A percentile compares a stretch with the other conserved stretches of the same genome.
Evolutionary conservation across 768 basidiomycete species (phyloP).

Genomic region (Tylopilus balloui): DNA sequence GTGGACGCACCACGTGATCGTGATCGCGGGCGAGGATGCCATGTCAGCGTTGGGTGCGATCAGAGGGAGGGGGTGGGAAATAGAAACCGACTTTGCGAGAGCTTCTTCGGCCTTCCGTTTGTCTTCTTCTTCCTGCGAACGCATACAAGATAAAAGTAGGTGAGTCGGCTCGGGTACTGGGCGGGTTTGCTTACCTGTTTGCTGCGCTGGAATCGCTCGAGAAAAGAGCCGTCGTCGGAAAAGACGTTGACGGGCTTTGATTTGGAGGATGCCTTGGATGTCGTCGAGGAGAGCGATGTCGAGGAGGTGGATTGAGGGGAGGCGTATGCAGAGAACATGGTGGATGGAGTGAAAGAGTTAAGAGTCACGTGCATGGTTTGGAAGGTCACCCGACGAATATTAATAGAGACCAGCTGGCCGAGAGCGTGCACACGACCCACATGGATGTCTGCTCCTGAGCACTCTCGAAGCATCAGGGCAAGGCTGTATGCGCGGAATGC

Average conservation of each 20-base stretch:
- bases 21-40: background rate
- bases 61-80: background rate
- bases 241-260: conserved; percentile 57
- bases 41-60: background rate
- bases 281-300: conserved; percentile 6
- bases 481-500: conserved; percentile 48
- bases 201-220: conserved; percentile 56
- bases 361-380: background rate
- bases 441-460: conserved; percentile 60
- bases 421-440: conserved; percentile 50
- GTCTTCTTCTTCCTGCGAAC: conserved; percentile 52
- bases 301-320: conserved; percentile 18
- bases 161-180: background rate
- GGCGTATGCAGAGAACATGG: conserved; percentile 13
- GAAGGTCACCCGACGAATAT: too few relatives aligned
- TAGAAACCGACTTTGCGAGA: conserved; percentile 41
- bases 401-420: too few relatives aligned
- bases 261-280: conserved; percentile 25
- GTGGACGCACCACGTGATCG: too few relatives aligned
- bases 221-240: conserved; percentile 65
- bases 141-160: background rate
- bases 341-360: background rate
- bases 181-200: conserved; percentile 42
- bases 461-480: conserved; percentile 52
- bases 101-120: conserved; percentile 51